A percentile compares a stretch with the other conserved stretches of the same genome.
Evolutionary conservation across 2,329 filamentous ascomycete genomes (phyloP).

Genomic region (Hypoxylon sp.): DNA sequence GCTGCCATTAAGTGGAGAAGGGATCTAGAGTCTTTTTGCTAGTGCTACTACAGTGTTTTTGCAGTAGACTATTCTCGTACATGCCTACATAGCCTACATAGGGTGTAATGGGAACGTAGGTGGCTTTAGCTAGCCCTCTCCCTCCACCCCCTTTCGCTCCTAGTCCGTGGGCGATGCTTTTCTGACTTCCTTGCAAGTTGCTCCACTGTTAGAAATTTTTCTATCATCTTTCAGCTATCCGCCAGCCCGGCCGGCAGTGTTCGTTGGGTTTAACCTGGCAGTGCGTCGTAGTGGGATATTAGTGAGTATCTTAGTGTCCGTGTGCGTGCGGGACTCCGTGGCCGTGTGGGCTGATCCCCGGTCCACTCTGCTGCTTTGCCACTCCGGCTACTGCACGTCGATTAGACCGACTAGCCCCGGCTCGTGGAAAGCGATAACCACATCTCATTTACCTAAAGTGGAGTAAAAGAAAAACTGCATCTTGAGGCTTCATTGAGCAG

Average conservation of each 20-base stretch:
- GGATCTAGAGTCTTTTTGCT: conserved; percentile 29
- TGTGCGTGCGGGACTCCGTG: conserved; percentile 23
- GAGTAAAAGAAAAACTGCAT: background rate
- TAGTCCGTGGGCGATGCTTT: conserved; percentile 1
- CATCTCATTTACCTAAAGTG: background rate
- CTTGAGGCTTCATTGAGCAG: background rate
- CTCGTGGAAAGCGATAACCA: conserved; percentile 1
- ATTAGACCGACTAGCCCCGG: conserved; percentile 19
- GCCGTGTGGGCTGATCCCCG: conserved; percentile 36
- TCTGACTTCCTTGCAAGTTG: conserved; percentile 5
- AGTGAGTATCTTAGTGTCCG: conserved; percentile 18
- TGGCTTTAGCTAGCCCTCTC: conserved; percentile 23
- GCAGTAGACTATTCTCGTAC: conserved; percentile 39
- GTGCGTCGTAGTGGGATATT: conserved; percentile 16
- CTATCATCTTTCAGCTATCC: conserved; percentile 18
- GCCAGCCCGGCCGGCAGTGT: conserved; percentile 14
- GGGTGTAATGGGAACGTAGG: conserved; percentile 25
- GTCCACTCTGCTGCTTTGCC: conserved; percentile 29
- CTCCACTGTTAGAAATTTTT: conserved; percentile 18
- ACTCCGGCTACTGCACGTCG: conserved; percentile 25
- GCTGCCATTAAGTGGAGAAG: conserved; percentile 36
- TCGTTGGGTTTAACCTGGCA: conserved; percentile 25
- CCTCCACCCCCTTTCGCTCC: conserved; percentile 15
- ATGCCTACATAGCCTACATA: conserved; percentile 38
- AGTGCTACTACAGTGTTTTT: conserved; percentile 34